Evolutionary conservation across 108 stramenopile species (phyloP), one percentile per base, ranked within the genome.

Genomic region (Schizochytrium sp.): DNA sequence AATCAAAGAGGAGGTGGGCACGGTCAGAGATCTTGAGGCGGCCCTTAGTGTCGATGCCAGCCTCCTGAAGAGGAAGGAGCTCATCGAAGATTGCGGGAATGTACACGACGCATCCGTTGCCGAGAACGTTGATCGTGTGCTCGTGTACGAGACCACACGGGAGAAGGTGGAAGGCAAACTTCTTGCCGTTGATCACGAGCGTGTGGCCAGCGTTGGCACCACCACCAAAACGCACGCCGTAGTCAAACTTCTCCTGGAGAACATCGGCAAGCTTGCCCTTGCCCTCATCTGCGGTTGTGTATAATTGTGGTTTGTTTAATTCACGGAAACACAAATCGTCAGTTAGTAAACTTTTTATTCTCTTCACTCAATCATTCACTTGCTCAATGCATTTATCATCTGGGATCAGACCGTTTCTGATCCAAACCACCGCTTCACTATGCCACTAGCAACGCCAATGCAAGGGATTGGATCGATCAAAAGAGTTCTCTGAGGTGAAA

Each of bases 231-330:
- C 99, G 97, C 17, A 97, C 97, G 92, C 97, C 97, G 88, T 98
- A 96, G 93, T 98, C 97, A 90, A 98, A 72, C 94, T 87, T 93
- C 91, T 96, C 94, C 88, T 94, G 94, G 41, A 98, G 93, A 69
- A 98, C 95, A 90, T 98, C 98, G 8, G 97, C 98, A n/a, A 99
- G 95, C 91, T 99, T 99, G 88, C 99, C 99, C 93, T 99, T 99
- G 61, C 99, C 99, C 92, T 99, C 99, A 91, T 99, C 99, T 83
- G 3, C 47, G 76, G 2, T 2, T 60, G 59, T 1, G 59, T n/a
- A 60, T n/a, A n/a, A 60, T n/a, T n/a, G 28, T 60, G 28, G 28
- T 28, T 28, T 28, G 28, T 28, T 28, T 28, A 28, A 28, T 28
- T 28, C 28, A 28, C 28, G 28, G 28, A 28, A 28, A 28, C 28